A percentile compares a stretch with the other conserved stretches of the same genome.
Conservation (phyloP, 345 rosid species). For the Eutrema heterophyllum region DNA sequence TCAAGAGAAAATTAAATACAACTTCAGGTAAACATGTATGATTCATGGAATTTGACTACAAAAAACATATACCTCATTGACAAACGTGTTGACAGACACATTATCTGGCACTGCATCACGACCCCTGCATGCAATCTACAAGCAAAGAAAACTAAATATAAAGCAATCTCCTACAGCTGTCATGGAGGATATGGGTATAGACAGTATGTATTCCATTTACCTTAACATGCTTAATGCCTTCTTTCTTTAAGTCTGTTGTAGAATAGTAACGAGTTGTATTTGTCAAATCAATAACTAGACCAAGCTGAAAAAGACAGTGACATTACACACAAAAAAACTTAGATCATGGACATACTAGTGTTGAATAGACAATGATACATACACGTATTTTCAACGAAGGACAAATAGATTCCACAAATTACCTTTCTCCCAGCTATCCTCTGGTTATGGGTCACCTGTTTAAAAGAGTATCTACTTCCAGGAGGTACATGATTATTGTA, state of each 20-base stretch:
- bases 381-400: neutral
- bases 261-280: slow-evolving; percentile 88
- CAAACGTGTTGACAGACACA: slow-evolving; percentile 76
- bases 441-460: slow-evolving; percentile 77
- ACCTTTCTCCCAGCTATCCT: slow-evolving; percentile 81
- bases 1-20: neutral
- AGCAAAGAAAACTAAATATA: slow-evolving; percentile 19
- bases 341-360: slow-evolving; percentile 5
- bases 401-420: slow-evolving; percentile 7
- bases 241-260: slow-evolving; percentile 62
- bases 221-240: slow-evolving; percentile 91
- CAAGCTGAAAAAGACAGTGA: slow-evolving; percentile 58
- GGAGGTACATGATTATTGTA: slow-evolving; percentile 74
- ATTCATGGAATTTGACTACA: neutral
- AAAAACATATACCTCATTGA: slow-evolving; percentile 64
- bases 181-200: neutral
- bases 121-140: slow-evolving; percentile 88
- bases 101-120: slow-evolving; percentile 91
- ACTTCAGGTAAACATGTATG: neutral
- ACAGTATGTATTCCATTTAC: slow-evolving; percentile 30
- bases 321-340: neutral
- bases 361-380: neutral
- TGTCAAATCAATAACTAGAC: slow-evolving; percentile 96
- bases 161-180: neutral
- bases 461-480: slow-evolving; percentile 95